These are phyloP conservation scores for Mentha longifolia DNA, from an alignment of 257 asterid genomes.

Conservation along the genomic window DNA sequence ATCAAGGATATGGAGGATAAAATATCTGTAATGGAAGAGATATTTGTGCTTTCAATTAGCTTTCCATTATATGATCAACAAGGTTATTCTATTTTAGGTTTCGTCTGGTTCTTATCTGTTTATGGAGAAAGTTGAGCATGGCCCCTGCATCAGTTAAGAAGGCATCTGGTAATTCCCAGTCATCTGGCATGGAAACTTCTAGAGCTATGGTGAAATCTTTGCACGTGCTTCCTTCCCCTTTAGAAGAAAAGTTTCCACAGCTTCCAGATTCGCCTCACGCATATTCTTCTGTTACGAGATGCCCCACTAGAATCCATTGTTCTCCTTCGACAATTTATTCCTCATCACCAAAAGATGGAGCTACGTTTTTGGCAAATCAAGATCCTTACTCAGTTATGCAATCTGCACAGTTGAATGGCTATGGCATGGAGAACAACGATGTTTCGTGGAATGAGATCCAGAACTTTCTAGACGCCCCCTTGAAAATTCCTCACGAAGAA, in stretches of 20 bases:
- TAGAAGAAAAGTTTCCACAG: conserved; percentile 49
- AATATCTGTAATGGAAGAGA: conserved; percentile 15
- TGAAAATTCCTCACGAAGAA: conserved; percentile 38
- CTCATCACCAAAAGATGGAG: conserved; percentile 38
- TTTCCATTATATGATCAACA: conserved; percentile 1
- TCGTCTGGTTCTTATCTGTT: conserved; percentile 22
- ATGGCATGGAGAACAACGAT: conserved; percentile 33
- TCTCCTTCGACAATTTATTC: conserved; percentile 43
- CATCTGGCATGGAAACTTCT: conserved; percentile 53
- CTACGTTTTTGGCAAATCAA: conserved; percentile 37
- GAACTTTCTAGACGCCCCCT: conserved; percentile 47
- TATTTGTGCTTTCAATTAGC: conserved; percentile 22
- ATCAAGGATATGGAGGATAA: conserved; percentile 5
- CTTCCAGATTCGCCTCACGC: conserved; percentile 50
- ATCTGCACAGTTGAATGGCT: conserved; percentile 41
- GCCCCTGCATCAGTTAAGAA: conserved; percentile 46
- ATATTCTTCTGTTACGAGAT: conserved; percentile 43
- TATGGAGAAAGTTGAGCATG: conserved; percentile 49
- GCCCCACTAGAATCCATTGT: conserved; percentile 33
- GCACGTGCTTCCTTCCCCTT: conserved; percentile 47
- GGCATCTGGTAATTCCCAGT: conserved; percentile 41
- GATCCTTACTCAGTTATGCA: conserved; percentile 41
- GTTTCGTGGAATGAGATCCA: conserved; percentile 51
- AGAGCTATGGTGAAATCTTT: conserved; percentile 42
- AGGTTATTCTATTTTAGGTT: neutral